Conservation (phyloP, 2,329 filamentous ascomycete genomes). For the Emergomyces pasteurianus region DNA sequence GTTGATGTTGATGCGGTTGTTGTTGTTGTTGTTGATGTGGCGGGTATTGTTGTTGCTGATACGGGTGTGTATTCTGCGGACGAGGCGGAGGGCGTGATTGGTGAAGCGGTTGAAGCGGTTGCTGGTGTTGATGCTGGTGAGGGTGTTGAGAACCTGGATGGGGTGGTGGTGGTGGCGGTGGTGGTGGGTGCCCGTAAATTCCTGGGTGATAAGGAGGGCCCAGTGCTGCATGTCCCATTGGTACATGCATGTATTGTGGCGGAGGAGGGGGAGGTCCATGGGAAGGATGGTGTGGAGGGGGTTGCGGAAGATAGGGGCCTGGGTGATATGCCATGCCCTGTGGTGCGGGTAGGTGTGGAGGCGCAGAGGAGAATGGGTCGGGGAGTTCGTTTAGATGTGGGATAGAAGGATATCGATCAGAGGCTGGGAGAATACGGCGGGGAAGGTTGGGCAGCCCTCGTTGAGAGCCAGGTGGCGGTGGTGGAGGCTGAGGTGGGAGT, state of each 20-base stretch:
- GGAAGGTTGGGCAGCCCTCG: conserved; percentile 5
- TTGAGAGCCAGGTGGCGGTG: not conserved
- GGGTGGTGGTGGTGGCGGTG: not conserved
- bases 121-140: not conserved
- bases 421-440: conserved; percentile 26
- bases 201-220: not conserved
- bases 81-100: not conserved
- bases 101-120: not conserved
- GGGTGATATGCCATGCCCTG: conserved; percentile 28
- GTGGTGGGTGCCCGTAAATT: not conserved
- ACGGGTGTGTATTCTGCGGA: not conserved
- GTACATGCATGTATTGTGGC: not conserved
- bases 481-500: not conserved
- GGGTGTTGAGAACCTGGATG: not conserved
- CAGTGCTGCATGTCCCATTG: not conserved
- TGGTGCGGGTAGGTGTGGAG: conserved; percentile 30
- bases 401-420: conserved; percentile 8
- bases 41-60: not conserved
- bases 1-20: too few species aligned
- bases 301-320: conserved; percentile 18
- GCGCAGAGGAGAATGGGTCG: conserved; percentile 23
- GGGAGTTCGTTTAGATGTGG: conserved; percentile 23
- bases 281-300: conserved; percentile 1
- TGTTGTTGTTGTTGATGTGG: not conserved
- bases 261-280: not conserved